Conservation (phyloP, 2,329 filamentous ascomycete genomes). For the Ophiostoma australiae region DNA sequence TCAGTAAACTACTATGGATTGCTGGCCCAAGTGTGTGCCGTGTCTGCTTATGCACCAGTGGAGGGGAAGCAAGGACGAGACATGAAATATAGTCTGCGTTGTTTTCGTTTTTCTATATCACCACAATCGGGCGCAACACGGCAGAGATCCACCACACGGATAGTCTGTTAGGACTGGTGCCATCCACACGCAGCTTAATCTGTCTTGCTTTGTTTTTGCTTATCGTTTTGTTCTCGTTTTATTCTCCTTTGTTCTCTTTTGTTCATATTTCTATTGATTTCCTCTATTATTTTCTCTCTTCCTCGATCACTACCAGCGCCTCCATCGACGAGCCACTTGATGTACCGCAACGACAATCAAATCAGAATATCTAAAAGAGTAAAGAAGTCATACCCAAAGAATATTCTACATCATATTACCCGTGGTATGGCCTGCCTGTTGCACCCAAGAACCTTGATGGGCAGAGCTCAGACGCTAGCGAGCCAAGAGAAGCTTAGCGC, state of each 20-base stretch:
- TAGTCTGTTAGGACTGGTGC: background rate
- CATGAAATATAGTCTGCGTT: background rate
- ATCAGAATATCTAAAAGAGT: no score
- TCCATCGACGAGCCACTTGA: no score
- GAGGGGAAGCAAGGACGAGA: background rate
- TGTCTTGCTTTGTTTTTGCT: background rate
- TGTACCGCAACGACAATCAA: no score
- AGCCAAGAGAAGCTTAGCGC: constrained; percentile 13
- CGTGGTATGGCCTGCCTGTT: background rate
- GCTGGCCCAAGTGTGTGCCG: background rate
- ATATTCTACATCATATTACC: background rate
- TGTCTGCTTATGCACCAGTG: background rate
- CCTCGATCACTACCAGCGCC: no score
- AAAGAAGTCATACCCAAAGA: background rate
- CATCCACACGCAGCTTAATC: background rate
- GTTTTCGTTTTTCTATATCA: constrained; percentile 3
- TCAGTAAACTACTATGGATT: no score
- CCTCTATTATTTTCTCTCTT: no score
- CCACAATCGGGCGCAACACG: background rate
- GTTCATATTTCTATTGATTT: no score
- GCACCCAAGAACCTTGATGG: constrained; percentile 22
- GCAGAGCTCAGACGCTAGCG: background rate
- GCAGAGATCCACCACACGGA: background rate
- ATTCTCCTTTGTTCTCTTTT: no score
- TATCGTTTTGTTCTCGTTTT: no score